Evolutionary conservation across 2,329 filamentous ascomycete species (phyloP).

Genomic region (Phialocephala sp.): DNA sequence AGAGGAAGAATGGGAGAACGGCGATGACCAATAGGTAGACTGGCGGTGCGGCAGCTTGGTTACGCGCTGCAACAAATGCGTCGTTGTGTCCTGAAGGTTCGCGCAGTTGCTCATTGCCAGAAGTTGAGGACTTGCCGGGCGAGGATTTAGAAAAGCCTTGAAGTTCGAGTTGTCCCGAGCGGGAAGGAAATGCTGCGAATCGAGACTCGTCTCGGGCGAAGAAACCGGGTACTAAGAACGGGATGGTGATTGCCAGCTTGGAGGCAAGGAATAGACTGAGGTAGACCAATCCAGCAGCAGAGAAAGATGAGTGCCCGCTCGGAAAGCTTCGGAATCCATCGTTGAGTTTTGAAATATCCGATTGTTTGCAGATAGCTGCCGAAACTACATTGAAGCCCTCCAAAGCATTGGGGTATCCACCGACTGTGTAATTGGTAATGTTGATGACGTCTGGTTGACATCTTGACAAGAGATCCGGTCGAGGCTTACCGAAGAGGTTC

Average conservation of each 20-base stretch:
- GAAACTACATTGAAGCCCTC: slow-evolving; percentile 71
- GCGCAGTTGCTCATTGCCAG: slow-evolving; percentile 11
- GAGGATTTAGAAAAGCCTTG: not conserved
- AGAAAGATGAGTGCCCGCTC: slow-evolving; percentile 75
- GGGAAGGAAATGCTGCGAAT: slow-evolving; percentile 77
- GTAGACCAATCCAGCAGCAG: slow-evolving; percentile 82
- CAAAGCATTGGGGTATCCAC: slow-evolving; percentile 58
- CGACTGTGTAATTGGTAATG: slow-evolving; percentile 64
- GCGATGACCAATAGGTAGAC: slow-evolving; percentile 76
- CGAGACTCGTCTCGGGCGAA: slow-evolving; percentile 50
- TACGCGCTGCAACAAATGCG: slow-evolving; percentile 60
- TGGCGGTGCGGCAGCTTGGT: slow-evolving; percentile 81
- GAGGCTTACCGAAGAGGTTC: slow-evolving; percentile 69
- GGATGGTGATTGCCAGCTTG: slow-evolving; percentile 77
- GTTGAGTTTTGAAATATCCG: slow-evolving; percentile 63
- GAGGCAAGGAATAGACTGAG: slow-evolving; percentile 85
- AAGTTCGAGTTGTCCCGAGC: slow-evolving; percentile 46
- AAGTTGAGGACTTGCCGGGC: not conserved
- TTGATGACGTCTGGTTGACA: slow-evolving; percentile 77
- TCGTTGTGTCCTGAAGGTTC: slow-evolving; percentile 38
- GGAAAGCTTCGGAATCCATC: slow-evolving; percentile 89
- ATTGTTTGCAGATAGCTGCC: slow-evolving; percentile 76
- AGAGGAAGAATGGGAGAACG: slow-evolving; percentile 72
- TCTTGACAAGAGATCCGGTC: slow-evolving; percentile 68
- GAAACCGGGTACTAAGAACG: slow-evolving; percentile 63